Evolutionary conservation across 495 filamentous ascomycete genomes (phyloP), one percentile per base, ranked within the genome.

Genomic region (Halenospora varia): DNA sequence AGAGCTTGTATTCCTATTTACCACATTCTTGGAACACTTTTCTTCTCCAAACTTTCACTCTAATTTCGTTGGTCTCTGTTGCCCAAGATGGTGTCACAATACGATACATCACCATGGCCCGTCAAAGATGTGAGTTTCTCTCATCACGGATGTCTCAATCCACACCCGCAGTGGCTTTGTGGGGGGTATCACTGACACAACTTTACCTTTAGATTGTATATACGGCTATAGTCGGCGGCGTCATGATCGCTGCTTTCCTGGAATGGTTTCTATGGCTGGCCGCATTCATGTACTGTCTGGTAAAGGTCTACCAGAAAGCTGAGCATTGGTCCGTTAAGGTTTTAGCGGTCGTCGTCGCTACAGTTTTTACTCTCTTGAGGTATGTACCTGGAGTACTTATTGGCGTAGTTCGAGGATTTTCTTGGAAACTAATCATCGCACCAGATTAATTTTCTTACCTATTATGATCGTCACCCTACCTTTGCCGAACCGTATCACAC

Each of bases 181-280:
- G 40, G 19, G 42, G 18, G 11, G 44, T 22, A 22, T 15, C 15
- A 26, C 62, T 72, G 41, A 72, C 62, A 10, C 47, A 13, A 11
- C 55, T 9, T 40, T 47, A 39, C 48, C 44, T 62, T 18, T 61
- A 92, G 87, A 87, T 91, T 56, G 70, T 91, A 48, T 97, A 96
- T 67, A 84, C 93, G 19, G 77, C 85, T 50, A 88, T 97, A 64
- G 80, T 97, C 51, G 88, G 88, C 42, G 73, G 87, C 19, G 77
- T 97, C 19, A 88, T 97, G 87, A 64, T 92, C 1, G 88, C 87
- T 44, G 94, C 94, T 1, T 77, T 90, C 22, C 78, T 96, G 19
- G 94, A 98, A 73, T 97, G 94, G 94, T 82, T 96, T 48, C 80
- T 98, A 3, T 97, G 92, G 88, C 80, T 97, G 44, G 85, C 85